Percentiles rank a stretch among this genome's conserved stretches.
Conservation (phyloP, 2,329 filamentous ascomycete genomes). For the Colletotrichum sansevieriae region DNA sequence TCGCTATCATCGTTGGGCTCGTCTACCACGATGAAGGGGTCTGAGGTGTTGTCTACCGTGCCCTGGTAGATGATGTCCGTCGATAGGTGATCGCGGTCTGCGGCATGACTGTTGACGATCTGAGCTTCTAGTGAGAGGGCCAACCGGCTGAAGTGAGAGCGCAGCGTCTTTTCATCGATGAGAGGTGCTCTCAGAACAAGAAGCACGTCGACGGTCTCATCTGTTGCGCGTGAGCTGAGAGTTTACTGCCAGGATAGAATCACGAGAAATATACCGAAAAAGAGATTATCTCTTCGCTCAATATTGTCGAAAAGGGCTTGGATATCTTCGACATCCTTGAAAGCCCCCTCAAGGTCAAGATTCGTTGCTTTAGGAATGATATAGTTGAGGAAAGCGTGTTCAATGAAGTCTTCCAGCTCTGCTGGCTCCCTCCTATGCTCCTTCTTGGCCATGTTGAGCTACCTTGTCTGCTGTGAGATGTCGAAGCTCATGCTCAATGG, state of each 20-base stretch:
- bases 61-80: slow-evolving; percentile 73
- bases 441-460: slow-evolving; percentile 44
- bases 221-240: slow-evolving; percentile 57
- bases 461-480: slow-evolving; percentile 24
- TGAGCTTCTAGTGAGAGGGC: slow-evolving; percentile 76
- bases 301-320: slow-evolving; percentile 68
- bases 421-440: slow-evolving; percentile 22
- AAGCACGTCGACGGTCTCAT: slow-evolving; percentile 79
- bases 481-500: slow-evolving; percentile 25
- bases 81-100: slow-evolving; percentile 61
- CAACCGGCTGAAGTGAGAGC: slow-evolving; percentile 72
- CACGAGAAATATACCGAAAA: slow-evolving; percentile 72
- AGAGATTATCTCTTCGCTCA: slow-evolving; percentile 73
- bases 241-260: background rate
- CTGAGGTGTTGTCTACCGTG: slow-evolving; percentile 61
- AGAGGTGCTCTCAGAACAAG: slow-evolving; percentile 76
- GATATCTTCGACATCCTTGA: slow-evolving; percentile 59
- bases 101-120: slow-evolving; percentile 68
- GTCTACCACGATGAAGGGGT: slow-evolving; percentile 65
- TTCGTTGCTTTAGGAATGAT: slow-evolving; percentile 70
- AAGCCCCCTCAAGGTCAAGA: slow-evolving; percentile 65
- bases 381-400: slow-evolving; percentile 71
- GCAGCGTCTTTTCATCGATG: slow-evolving; percentile 68
- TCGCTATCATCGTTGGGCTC: slow-evolving; percentile 50
- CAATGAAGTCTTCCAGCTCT: slow-evolving; percentile 62